phyloP scores from a whole-genome alignment of 108 stramenopile species.

The Skeletonema marinoi region DNA sequence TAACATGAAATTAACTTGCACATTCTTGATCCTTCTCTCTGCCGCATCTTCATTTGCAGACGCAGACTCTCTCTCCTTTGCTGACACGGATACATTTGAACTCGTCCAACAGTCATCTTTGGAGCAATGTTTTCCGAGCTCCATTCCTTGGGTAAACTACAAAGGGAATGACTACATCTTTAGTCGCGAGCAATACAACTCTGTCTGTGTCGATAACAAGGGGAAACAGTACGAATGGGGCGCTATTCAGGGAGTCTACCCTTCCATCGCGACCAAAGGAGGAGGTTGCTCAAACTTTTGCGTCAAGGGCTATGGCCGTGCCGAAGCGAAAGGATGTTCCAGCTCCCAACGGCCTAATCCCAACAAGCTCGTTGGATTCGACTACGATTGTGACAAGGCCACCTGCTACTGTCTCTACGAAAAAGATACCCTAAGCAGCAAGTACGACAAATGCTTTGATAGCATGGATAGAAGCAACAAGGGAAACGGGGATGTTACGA shows the following conservation, averaged over 20 bases:
- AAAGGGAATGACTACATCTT: slow-evolving; percentile 6
- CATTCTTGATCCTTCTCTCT: background rate
- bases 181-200: background rate
- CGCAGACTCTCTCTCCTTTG: no score
- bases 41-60: background rate
- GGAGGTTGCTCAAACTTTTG: background rate
- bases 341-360: background rate
- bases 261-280: background rate
- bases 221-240: slow-evolving; percentile 1
- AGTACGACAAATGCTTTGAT: background rate
- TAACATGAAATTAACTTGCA: background rate
- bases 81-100: no score
- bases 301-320: background rate
- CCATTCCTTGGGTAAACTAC: background rate
- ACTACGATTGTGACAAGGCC: background rate
- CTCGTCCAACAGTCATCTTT: background rate
- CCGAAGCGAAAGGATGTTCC: background rate
- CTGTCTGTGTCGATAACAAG: background rate
- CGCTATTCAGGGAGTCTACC: no score
- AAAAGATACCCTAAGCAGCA: background rate
- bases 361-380: background rate
- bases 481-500: background rate
- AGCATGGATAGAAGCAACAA: background rate
- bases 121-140: background rate
- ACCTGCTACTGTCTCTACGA: slow-evolving; percentile 4